Evolutionary conservation across 768 basidiomycete genomes (phyloP), one percentile per base, ranked within the genome.

Genomic region (Pleurotus djamor): DNA sequence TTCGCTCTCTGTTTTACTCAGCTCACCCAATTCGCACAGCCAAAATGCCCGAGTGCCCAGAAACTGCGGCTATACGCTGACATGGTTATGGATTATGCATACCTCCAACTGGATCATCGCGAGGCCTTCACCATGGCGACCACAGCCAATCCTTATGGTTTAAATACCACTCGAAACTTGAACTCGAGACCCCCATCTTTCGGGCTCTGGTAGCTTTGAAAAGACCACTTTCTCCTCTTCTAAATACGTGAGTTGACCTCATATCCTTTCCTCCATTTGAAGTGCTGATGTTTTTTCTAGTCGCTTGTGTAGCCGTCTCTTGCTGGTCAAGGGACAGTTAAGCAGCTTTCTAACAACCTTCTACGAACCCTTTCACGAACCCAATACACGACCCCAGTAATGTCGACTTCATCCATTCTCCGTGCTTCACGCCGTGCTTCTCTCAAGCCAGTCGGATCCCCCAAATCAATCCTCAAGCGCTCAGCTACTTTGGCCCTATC

Each of bases 391-490:
- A 55, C 9, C 6, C 13, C 12, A 13, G 41, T 62, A 38, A 62
- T 60, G 61, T 55, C 59, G 59, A 58, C 56, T 48, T 36, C 61
- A 21, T 28, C 54, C 34, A 36, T 51, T 49, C 50, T 60, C 48
- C 45, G 48, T 13, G 32, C 55, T 14, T 57, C 55, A 17, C 41
- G 41, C 10, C 34, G 57, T 4, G 17, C 57, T 10, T 58, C 61
- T 16, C 36, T 63, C 28, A 59, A 57, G 59, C 37, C 52, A n/a
- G 44, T 59, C 36, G 32, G 17, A 21, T 65, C 69, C 5, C 61
- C 72, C n/a, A 69, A 66, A 59, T 68, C 78, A 28, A 76, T 79
- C 55, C 74, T 79, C 64, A 80, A 76, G 67, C 70, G 75, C 34
- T 76, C 78, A 12, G 61, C 69, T 0, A 67, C 76, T 32, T 63